Conservation (phyloP, 2,329 filamentous ascomycete species). For the Botrytis tulipae region DNA sequence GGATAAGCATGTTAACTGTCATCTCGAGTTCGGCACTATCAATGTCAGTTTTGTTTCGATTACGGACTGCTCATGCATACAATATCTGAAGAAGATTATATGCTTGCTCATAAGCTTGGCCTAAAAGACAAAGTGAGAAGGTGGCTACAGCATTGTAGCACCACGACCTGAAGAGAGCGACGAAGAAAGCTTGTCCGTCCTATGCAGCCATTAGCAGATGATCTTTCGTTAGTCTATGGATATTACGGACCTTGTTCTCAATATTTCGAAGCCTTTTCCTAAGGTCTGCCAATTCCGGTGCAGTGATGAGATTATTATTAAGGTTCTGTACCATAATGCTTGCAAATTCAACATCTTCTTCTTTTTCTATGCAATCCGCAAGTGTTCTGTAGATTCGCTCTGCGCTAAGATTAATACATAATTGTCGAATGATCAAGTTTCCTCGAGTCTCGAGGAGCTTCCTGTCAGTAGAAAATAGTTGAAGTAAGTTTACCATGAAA, state of each 20-base stretch:
- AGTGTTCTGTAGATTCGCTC: constrained; percentile 94
- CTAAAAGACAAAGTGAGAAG: constrained; percentile 90
- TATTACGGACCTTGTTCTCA: constrained; percentile 68
- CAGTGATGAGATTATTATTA: constrained; percentile 98
- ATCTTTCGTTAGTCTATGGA: neutral
- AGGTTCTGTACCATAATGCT: constrained; percentile 99
- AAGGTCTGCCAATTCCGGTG: constrained; percentile 87
- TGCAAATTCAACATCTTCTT: constrained; percentile 97
- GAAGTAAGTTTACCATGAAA: constrained; percentile 95
- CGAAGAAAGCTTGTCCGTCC: constrained; percentile 95
- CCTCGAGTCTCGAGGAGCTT: constrained; percentile 87
- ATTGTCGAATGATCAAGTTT: constrained; percentile 92
- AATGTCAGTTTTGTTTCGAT: constrained; percentile 33
- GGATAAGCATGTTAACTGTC: constrained; percentile 97
- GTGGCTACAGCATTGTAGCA: constrained; percentile 98
- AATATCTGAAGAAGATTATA: constrained; percentile 96
- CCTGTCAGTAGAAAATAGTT: constrained; percentile 92
- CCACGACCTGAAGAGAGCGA: constrained; percentile 92
- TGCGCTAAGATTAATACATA: constrained; percentile 88
- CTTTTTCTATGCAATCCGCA: constrained; percentile 94
- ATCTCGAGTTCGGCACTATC: constrained; percentile 89
- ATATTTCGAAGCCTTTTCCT: constrained; percentile 86
- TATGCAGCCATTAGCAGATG: constrained; percentile 39
- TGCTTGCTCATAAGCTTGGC: constrained; percentile 96
- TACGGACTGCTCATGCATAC: constrained; percentile 45